These are phyloP conservation scores for Collybiopsis confluens DNA, from an alignment of 768 basidiomycete genomes.

Conservation along the genomic window DNA sequence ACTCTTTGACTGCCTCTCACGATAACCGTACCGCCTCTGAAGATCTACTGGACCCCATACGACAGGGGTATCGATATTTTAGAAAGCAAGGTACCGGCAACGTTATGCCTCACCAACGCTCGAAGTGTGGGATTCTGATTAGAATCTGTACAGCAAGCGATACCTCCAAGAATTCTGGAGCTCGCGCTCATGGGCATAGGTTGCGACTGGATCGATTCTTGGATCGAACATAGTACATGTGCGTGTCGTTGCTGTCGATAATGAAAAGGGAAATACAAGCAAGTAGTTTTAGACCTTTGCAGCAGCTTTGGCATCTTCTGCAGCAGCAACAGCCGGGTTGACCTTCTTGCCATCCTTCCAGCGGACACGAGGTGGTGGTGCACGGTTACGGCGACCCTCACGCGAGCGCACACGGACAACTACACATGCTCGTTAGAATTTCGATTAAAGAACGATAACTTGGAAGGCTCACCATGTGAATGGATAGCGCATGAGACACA, in stretches of 20 bases:
- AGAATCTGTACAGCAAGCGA: too few species aligned
- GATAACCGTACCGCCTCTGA: too few species aligned
- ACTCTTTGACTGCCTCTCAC: too few species aligned
- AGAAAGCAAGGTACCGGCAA: too few species aligned
- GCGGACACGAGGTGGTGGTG: constrained; percentile 90
- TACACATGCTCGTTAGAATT: constrained; percentile 25
- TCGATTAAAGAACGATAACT: background rate
- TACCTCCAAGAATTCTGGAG: too few species aligned
- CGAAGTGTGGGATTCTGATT: too few species aligned
- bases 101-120: too few species aligned
- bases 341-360: constrained; percentile 97
- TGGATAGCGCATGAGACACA: constrained; percentile 99
- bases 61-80: too few species aligned
- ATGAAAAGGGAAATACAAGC: constrained; percentile 5
- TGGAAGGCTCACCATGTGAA: constrained; percentile 77
- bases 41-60: too few species aligned
- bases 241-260: background rate
- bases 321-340: constrained; percentile 92
- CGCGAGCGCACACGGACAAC: constrained; percentile 98
- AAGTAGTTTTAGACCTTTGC: constrained; percentile 14
- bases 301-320: constrained; percentile 77
- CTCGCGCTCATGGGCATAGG: too few species aligned
- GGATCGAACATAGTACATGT: background rate
- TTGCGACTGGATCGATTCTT: background rate
- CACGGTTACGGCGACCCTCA: constrained; percentile 94